phyloP scores from a whole-genome alignment of 345 rosid species.

The Passiflora organensis region DNA sequence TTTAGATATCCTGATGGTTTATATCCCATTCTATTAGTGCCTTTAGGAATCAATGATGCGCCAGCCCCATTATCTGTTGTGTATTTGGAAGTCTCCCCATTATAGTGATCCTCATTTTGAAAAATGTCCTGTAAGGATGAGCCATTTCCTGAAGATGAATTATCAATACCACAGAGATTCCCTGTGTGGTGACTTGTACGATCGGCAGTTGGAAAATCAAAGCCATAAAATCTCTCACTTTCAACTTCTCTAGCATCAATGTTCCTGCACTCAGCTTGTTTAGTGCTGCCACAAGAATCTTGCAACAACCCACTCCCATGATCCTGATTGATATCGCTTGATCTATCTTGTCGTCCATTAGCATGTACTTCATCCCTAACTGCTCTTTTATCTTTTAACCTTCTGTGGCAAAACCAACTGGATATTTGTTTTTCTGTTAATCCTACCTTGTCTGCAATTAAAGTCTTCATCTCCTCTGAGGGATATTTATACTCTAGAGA shows the following conservation, averaged over 20 bases:
- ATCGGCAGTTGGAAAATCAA: slow-evolving; percentile 36
- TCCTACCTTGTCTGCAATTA: slow-evolving; percentile 59
- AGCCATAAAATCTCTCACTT: slow-evolving; percentile 56
- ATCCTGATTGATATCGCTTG: slow-evolving; percentile 77
- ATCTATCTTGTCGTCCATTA: slow-evolving; percentile 73
- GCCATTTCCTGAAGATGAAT: slow-evolving; percentile 72
- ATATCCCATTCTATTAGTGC: slow-evolving; percentile 35
- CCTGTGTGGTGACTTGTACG: slow-evolving; percentile 29
- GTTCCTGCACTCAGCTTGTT: slow-evolving; percentile 57
- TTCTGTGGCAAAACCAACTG: slow-evolving; percentile 98
- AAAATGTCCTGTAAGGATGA: slow-evolving; percentile 53
- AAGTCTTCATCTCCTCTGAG: slow-evolving; percentile 67
- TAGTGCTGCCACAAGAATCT: slow-evolving; percentile 96
- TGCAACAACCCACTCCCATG: slow-evolving; percentile 75
- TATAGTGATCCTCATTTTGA: slow-evolving; percentile 36
- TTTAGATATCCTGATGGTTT: slow-evolving; percentile 85
- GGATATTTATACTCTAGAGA: slow-evolving; percentile 74
- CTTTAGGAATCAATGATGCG: slow-evolving; percentile 23
- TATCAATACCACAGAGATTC: slow-evolving; percentile 44
- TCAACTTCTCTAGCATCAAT: slow-evolving; percentile 78
- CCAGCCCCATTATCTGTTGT: slow-evolving; percentile 30
- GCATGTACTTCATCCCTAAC: slow-evolving; percentile 50
- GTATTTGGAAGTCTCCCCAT: slow-evolving; percentile 30
- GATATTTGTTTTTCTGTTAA: slow-evolving; percentile 94
- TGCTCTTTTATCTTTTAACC: slow-evolving; percentile 76